A percentile compares a stretch with the other conserved stretches of the same genome.
Evolutionary conservation across 352 stramenopile species (phyloP).

Genomic region (Aphanomyces astaci): DNA sequence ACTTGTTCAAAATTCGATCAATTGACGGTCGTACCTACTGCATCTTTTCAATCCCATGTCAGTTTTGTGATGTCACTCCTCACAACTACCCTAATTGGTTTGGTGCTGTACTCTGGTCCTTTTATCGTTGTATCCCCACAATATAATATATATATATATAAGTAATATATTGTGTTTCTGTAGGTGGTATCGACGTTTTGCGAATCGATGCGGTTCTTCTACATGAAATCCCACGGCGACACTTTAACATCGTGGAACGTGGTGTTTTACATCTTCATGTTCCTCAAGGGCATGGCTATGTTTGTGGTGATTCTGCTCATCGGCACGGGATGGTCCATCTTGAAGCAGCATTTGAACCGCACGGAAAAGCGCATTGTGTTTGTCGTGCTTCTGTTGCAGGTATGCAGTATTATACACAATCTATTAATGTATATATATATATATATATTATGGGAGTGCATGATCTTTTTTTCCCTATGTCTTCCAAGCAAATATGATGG

Average conservation of each 20-base stretch:
- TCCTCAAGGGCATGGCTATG: conserved; percentile 94
- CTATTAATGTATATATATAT: not conserved
- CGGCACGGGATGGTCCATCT: conserved; percentile 93
- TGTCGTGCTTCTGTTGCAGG: conserved; percentile 86
- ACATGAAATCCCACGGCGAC: conserved; percentile 92
- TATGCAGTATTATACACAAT: conserved; percentile 12
- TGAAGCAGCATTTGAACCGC: conserved; percentile 93
- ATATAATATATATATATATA: too few relatives aligned
- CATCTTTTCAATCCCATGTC: too few relatives aligned
- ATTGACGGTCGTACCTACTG: too few relatives aligned
- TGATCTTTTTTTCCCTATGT: too few relatives aligned
- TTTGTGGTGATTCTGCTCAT: conserved; percentile 97
- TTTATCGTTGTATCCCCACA: too few relatives aligned
- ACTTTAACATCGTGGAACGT: conserved; percentile 87
- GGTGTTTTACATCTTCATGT: conserved; percentile 94
- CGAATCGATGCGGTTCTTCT: conserved; percentile 93
- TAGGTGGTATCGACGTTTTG: conserved; percentile 85
- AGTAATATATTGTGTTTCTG: too few relatives aligned
- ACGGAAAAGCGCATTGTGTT: conserved; percentile 93
- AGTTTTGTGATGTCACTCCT: too few relatives aligned
- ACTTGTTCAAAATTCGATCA: too few relatives aligned
- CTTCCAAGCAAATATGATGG: too few relatives aligned
- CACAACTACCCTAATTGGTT: too few relatives aligned
- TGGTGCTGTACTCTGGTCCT: too few relatives aligned
- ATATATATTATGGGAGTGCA: too few relatives aligned